A percentile compares a stretch with the other conserved stretches of the same genome.
Evolutionary conservation across 2,329 filamentous ascomycete species (phyloP).

Genomic region (Verticillium nubilum): DNA sequence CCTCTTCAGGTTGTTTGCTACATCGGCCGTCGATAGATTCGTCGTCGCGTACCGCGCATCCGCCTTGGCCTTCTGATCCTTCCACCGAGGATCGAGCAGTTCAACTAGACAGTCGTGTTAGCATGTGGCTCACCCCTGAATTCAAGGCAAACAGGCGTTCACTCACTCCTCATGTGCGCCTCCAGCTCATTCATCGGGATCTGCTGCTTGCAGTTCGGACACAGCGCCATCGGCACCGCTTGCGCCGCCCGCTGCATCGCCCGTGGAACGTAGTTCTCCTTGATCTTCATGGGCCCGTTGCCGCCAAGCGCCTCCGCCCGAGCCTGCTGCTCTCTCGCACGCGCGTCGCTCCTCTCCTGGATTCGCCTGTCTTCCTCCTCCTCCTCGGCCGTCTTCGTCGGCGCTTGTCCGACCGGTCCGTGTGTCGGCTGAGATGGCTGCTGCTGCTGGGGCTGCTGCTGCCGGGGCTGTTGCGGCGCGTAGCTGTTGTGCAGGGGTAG

Average conservation of each 20-base stretch:
- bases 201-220: conserved; percentile 88
- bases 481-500: conserved; percentile 40
- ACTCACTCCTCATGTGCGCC: conserved; percentile 80
- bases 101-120: conserved; percentile 59
- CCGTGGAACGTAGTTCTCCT: conserved; percentile 85
- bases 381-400: conserved; percentile 38
- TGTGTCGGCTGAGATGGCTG: conserved; percentile 18
- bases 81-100: conserved; percentile 89
- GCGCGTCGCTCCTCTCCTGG: conserved; percentile 55
- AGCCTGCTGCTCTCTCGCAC: conserved; percentile 64
- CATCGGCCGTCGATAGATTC: conserved; percentile 79
- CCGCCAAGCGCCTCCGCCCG: conserved; percentile 71
- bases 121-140: conserved; percentile 9
- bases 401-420: conserved; percentile 15
- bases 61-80: conserved; percentile 87
- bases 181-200: conserved; percentile 85
- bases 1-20: conserved; percentile 93
- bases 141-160: background rate
- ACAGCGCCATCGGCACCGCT: conserved; percentile 65
- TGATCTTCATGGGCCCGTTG: conserved; percentile 76
- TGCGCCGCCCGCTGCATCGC: conserved; percentile 67
- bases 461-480: conserved; percentile 25
- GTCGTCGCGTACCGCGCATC: conserved; percentile 80
- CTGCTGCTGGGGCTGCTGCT: conserved; percentile 9
- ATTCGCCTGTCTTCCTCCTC: conserved; percentile 61